Conservation (phyloP, 2,329 filamentous ascomycete species). For the Exutisphaerella laricina region DNA sequence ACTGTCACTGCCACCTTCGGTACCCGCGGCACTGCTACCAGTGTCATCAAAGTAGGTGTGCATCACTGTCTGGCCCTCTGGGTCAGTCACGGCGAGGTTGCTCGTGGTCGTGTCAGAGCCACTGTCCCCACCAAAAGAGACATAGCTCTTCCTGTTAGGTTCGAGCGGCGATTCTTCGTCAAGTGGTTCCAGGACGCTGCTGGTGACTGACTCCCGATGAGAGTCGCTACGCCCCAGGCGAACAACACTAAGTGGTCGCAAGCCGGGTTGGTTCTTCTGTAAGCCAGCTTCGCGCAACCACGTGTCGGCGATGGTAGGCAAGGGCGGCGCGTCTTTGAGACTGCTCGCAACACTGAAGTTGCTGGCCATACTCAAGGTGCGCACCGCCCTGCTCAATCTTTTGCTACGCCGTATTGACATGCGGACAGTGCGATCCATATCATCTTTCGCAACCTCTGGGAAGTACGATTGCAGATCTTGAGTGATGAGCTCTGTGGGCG, state of each 20-base stretch:
- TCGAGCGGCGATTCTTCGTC: slow-evolving; percentile 86
- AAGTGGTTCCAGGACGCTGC: slow-evolving; percentile 79
- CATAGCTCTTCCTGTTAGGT: slow-evolving; percentile 89
- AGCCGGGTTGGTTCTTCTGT: slow-evolving; percentile 37
- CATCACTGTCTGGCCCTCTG: slow-evolving; percentile 62
- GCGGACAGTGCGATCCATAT: slow-evolving; percentile 92
- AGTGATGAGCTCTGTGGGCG: slow-evolving; percentile 94
- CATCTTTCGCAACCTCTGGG: slow-evolving; percentile 86
- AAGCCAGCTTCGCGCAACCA: slow-evolving; percentile 66
- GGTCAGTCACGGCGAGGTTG: slow-evolving; percentile 67
- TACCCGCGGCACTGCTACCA: slow-evolving; percentile 59
- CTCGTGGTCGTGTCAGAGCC: slow-evolving; percentile 61
- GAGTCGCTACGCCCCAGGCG: slow-evolving; percentile 52
- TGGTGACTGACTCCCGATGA: slow-evolving; percentile 83
- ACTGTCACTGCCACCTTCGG: slow-evolving; percentile 49
- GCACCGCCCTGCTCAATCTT: slow-evolving; percentile 85
- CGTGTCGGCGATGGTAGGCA: slow-evolving; percentile 89
- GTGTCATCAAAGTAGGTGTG: slow-evolving; percentile 84
- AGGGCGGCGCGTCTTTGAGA: slow-evolving; percentile 84
- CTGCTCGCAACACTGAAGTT: slow-evolving; percentile 90
- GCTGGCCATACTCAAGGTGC: slow-evolving; percentile 87
- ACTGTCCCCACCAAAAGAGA: slow-evolving; percentile 73
- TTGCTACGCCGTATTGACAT: slow-evolving; percentile 87
- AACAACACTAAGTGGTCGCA: slow-evolving; percentile 57
- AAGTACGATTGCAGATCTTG: slow-evolving; percentile 97